phyloP scores from a whole-genome alignment of 2,329 filamentous ascomycete species.

The Ceratocystis variospora region DNA sequence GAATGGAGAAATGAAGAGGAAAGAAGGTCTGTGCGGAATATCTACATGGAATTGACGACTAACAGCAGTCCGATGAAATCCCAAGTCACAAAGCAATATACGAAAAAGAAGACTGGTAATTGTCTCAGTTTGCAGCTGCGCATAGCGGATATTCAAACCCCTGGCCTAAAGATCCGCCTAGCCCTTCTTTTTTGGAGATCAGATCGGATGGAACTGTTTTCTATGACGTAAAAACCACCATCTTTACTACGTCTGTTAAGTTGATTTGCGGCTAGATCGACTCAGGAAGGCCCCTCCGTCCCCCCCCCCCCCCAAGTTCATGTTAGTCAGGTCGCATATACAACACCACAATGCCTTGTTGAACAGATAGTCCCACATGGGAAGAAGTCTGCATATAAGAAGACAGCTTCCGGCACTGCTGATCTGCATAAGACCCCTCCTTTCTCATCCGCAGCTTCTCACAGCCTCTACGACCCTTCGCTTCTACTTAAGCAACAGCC shows the following conservation, averaged over 20 bases:
- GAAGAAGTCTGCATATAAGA: neutral
- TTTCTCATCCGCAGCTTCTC: neutral
- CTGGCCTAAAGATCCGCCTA: neutral
- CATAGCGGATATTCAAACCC: too few species aligned
- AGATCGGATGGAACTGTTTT: neutral
- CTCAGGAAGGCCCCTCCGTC: too few species aligned
- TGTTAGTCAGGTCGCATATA: neutral
- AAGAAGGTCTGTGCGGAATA: neutral
- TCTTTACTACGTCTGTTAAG: too few species aligned
- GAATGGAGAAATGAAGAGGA: neutral
- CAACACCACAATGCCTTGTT: neutral
- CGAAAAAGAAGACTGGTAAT: too few species aligned
- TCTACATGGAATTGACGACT: too few species aligned
- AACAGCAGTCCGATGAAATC: too few species aligned
- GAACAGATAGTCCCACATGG: neutral
- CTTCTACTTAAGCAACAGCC: neutral
- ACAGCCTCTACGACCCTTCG: neutral
- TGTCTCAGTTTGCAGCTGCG: too few species aligned
- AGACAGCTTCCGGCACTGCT: neutral
- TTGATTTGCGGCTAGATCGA: too few species aligned
- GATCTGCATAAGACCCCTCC: neutral
- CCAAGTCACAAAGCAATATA: too few species aligned
- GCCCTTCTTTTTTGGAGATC: neutral
- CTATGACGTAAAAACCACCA: too few species aligned
- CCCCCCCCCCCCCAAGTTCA: neutral